Evolutionary conservation across 2,329 filamentous ascomycete species (phyloP), one percentile per base, ranked within the genome.

Genomic region (Paecilomyces variotii): DNA sequence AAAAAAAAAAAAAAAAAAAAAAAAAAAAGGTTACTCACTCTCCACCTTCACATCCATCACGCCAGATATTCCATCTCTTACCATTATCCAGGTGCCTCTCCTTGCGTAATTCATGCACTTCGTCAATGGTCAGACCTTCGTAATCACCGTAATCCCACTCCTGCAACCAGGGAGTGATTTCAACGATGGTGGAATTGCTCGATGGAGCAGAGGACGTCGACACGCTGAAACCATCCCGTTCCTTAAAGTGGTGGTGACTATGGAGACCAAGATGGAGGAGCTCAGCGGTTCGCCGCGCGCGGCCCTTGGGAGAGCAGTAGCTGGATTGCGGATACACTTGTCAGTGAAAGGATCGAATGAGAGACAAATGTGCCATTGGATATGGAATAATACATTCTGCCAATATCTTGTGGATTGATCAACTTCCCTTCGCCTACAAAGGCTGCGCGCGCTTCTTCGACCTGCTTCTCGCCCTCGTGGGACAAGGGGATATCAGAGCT

Each of bases 141-240:
- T 93, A 93, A 63, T 86, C 81, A 54, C 88, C 89, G 67, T 92
- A 93, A 73, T 91, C 85, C 89, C 89, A 91, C 72, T 91, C 88
- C 9, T 87, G 81, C 59, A 92, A 84, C 62, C 85, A 84, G 54
- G 87, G 80, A 1, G 85, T 87, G 2, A 61, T 25, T 51, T 62
- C 53, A 51, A 64, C 53, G 7, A 55, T n/a, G 2, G 54, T 27
- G 24, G 56, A 56, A 14, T 28, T 34, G 32, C 4, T 54, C 3
- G 53, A 11, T 5, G 27, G 53, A 6, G 55, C 52, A 5, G 34
- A 45, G 7, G 45, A 12, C 2, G 50, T 27, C 34, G 49, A 24
- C 32, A 50, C 24, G 11, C 11, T 34, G 5, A 39, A 14, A 11
- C 19, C 35, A 12, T 59, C 53, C 1, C 57, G 55, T 35, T 61